Conservation (phyloP, 2,329 filamentous ascomycete genomes). For the Exophiala aquamarina region DNA sequence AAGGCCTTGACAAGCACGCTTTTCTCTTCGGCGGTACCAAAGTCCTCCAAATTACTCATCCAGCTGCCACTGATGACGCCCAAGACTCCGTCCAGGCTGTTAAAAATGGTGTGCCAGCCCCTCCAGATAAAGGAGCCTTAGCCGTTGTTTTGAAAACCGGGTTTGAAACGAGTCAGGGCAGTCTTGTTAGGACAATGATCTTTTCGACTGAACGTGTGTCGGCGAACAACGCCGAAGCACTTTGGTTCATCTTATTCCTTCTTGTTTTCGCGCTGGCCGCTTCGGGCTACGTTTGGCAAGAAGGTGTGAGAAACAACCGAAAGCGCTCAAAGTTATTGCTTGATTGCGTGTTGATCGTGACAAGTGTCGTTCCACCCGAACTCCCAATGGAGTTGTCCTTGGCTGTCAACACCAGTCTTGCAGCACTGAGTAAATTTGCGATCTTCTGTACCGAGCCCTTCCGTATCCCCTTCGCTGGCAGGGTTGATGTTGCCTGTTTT, state of each 20-base stretch:
- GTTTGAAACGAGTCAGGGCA: conserved; percentile 97
- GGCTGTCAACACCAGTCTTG: conserved; percentile 95
- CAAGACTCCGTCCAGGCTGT: conserved; percentile 61
- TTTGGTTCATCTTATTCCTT: conserved; percentile 97
- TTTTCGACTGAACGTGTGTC: conserved; percentile 98
- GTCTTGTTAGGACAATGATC: conserved; percentile 97
- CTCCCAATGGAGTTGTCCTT: conserved; percentile 96
- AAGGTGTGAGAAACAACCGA: conserved; percentile 89
- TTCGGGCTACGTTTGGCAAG: conserved; percentile 98
- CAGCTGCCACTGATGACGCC: conserved; percentile 70
- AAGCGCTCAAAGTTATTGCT: conserved; percentile 96
- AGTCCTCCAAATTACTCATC: conserved; percentile 91
- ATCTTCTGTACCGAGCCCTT: conserved; percentile 99
- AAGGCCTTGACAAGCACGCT: conserved; percentile 92
- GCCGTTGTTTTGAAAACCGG: conserved; percentile 95
- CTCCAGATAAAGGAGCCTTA: conserved; percentile 91
- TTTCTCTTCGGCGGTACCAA: conserved; percentile 98
- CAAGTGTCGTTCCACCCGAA: conserved; percentile 96
- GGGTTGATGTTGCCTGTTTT: conserved; percentile 95
- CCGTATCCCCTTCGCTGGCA: conserved; percentile 92
- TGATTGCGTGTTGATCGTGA: conserved; percentile 96
- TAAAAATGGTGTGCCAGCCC: conserved; percentile 73
- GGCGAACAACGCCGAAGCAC: conserved; percentile 93
- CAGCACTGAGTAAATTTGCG: conserved; percentile 88
- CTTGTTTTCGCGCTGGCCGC: conserved; percentile 94